Evolutionary conservation across 148 eudicot species (phyloP).

Genomic region (Polygonum maritimum): DNA sequence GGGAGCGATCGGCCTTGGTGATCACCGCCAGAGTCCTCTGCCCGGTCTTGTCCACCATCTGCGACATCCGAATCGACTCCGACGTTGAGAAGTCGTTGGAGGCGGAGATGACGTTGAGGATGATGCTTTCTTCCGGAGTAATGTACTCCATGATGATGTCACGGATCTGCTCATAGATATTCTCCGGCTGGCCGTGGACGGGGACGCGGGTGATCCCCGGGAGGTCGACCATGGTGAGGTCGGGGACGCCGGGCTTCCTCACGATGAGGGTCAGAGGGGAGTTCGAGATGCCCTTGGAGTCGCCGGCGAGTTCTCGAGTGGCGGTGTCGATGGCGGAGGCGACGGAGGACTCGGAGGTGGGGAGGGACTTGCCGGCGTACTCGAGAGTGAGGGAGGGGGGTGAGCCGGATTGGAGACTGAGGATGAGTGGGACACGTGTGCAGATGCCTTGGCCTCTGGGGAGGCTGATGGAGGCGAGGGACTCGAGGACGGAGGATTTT

Average conservation of each 20-base stretch:
- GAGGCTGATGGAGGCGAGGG: neutral
- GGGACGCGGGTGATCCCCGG: conserved; percentile 26
- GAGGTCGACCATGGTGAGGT: conserved; percentile 7
- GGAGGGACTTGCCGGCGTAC: neutral
- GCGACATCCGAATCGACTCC: neutral
- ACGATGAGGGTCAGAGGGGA: neutral
- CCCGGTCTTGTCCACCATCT: conserved; percentile 1
- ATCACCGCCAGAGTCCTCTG: neutral
- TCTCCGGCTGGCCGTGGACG: conserved; percentile 22
- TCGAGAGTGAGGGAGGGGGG: neutral
- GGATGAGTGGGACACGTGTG: neutral
- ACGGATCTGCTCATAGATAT: conserved; percentile 19
- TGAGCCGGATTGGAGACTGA: neutral
- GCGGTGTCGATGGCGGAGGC: neutral
- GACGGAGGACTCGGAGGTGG: neutral
- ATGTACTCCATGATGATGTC: conserved; percentile 6
- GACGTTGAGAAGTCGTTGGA: neutral
- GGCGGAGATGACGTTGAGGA: conserved; percentile 5
- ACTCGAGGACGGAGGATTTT: neutral
- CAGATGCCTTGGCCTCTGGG: conserved; percentile 3
- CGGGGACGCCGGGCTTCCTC: neutral
- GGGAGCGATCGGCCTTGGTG: neutral
- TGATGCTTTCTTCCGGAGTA: conserved; percentile 2
- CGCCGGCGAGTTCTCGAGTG: neutral
- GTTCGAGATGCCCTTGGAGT: conserved; percentile 4